Percentiles rank a stretch among this genome's conserved stretches.
Conservation (phyloP, 768 basidiomycete genomes). For the Exsudoporus frostii region DNA sequence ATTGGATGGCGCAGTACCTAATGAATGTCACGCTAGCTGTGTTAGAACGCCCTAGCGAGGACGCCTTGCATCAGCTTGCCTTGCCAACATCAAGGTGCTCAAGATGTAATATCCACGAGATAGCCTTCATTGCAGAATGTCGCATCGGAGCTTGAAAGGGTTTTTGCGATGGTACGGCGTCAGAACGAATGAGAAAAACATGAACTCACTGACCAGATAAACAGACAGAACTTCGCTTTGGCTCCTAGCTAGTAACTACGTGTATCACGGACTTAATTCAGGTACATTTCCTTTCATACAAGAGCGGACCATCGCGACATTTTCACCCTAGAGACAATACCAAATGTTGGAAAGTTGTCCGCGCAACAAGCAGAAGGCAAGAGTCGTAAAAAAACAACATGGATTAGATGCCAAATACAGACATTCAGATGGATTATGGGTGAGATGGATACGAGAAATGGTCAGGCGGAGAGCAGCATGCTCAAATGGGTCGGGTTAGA, state of each 20-base stretch:
- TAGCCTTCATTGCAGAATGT: too few relatives aligned
- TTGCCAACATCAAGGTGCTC: neutral
- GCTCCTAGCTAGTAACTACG: too few relatives aligned
- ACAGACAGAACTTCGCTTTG: too few relatives aligned
- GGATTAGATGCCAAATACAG: constrained; percentile 4
- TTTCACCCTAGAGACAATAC: too few relatives aligned
- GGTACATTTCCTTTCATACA: too few relatives aligned
- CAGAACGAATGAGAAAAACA: too few relatives aligned
- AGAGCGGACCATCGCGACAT: too few relatives aligned
- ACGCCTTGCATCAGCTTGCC: neutral
- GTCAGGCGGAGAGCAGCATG: neutral
- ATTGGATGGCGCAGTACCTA: neutral
- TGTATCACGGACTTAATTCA: too few relatives aligned
- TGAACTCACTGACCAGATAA: too few relatives aligned
- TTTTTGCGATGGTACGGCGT: too few relatives aligned
- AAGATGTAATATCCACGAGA: neutral
- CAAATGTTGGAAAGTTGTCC: too few relatives aligned
- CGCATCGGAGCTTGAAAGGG: too few relatives aligned
- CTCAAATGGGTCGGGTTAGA: neutral
- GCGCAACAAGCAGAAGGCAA: neutral
- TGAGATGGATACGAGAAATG: neutral
- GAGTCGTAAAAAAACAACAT: neutral
- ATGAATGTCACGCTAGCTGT: neutral
- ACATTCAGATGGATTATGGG: neutral
- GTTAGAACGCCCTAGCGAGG: neutral